Evolutionary conservation across 257 asterid species (phyloP), one percentile per base, ranked within the genome.

Genomic region (Parsonsia alboflavescens): DNA sequence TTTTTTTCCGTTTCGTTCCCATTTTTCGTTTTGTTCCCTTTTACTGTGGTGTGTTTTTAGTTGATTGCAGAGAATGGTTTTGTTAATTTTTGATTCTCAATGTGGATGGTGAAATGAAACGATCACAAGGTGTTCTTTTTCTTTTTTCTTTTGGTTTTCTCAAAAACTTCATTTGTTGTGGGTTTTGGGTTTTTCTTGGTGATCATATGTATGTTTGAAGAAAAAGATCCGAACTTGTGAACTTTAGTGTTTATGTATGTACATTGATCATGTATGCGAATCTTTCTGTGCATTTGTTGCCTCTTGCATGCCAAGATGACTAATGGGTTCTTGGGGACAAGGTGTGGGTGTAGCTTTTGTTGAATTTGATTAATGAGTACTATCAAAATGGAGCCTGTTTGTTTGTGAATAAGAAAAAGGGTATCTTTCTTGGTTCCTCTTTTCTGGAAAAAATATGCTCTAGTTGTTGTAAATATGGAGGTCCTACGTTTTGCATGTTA

Each of bases 111-210:
- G 57, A 17, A 22, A 28, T 19, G 61, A 17, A 22, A 28, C 15
- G 61, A 67, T 44, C 79, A 68, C 11, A n/a, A 6, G 61, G 41
- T 75, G 69, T 26, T 10, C 62, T 30, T 39, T 45, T 2, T 21
- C 0, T 46, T 33, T 26, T 69, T 33, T 26, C 5, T 65, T 12
- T 39, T 4, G 41, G 11, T 33, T 33, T 33, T 33, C 39, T 33
- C 45, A 22, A 24, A 49, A 22, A 26, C 11, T 54, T 42, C 3
- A 33, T 71, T 61, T 52, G 16, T 10, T 33, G 68, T 19, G 54
- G 46, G 53, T 52, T 67, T 22, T 17, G 50, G 41, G 59, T 69
- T 76, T 52, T 39, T 4, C 33, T 61, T 76, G 80, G 64, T 76
- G 75, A 76, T 76, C 75, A 70, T 13, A 22, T 68, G 53, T 22